Conservation (phyloP, 257 asterid species). For the Lithospermum erythrorhizon region DNA sequence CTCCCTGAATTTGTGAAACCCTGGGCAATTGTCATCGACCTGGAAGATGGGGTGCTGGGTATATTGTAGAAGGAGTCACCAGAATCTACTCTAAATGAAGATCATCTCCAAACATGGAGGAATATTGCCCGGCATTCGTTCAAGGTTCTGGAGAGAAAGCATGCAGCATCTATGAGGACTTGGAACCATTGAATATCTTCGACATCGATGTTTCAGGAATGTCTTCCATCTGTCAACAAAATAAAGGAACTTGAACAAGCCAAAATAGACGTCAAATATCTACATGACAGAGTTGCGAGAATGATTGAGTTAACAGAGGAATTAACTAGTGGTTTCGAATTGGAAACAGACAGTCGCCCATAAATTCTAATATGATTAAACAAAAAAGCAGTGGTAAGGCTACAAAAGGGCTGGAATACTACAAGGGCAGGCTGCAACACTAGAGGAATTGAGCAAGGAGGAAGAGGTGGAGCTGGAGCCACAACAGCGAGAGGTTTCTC, state of each 20-base stretch:
- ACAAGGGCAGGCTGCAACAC: too few relatives aligned
- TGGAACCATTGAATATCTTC: constrained; percentile 3
- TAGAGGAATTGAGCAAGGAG: too few relatives aligned
- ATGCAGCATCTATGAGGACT: neutral
- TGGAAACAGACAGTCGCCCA: too few relatives aligned
- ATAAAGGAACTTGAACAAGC: constrained; percentile 5
- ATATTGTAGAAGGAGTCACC: neutral
- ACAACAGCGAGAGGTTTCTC: neutral
- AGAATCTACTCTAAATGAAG: constrained; percentile 1
- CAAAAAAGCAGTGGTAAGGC: too few relatives aligned
- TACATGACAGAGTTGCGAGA: too few relatives aligned
- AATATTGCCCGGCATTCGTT: constrained; percentile 5
- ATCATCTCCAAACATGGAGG: neutral
- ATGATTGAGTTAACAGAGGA: too few relatives aligned
- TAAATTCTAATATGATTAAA: too few relatives aligned
- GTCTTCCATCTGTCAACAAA: constrained; percentile 4
- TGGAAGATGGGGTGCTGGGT: neutral
- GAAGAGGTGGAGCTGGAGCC: too few relatives aligned
- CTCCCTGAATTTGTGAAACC: neutral
- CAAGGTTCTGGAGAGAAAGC: constrained; percentile 6
- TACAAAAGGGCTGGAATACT: too few relatives aligned
- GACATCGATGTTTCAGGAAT: constrained; percentile 4
- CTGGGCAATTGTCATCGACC: neutral
- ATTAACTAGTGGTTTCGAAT: too few relatives aligned
- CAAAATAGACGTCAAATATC: constrained; percentile 1